Conservation (phyloP, 306 rosid genomes). For the Glycine tomentella region DNA sequence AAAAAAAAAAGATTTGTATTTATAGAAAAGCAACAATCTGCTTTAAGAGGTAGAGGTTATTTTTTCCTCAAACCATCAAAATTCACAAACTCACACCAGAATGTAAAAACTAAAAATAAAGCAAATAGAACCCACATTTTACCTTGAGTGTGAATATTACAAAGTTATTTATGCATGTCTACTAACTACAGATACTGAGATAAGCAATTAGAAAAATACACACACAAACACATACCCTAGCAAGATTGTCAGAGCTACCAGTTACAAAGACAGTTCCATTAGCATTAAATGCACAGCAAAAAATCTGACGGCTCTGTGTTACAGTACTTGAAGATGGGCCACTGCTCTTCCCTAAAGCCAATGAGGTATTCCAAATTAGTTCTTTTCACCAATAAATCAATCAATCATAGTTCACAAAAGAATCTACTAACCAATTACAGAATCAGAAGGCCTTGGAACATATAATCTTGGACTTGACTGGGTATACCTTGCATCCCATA, state of each 20-base stretch:
- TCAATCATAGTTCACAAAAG: conserved; percentile 45
- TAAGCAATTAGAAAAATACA: conserved; percentile 1
- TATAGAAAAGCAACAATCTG: conserved; percentile 30
- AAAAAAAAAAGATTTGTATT: neutral
- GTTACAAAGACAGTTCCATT: conserved; percentile 99
- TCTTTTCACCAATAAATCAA: conserved; percentile 45
- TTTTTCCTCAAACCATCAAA: no score
- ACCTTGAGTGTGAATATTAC: conserved; percentile 17
- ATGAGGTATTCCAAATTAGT: conserved; percentile 50
- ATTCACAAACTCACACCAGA: no score
- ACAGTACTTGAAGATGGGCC: conserved; percentile 75
- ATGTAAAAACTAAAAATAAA: conserved; percentile 8
- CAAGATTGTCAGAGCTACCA: conserved; percentile 98
- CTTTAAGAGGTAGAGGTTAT: conserved; percentile 13
- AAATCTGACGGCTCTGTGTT: conserved; percentile 85
- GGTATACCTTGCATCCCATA: conserved; percentile 98
- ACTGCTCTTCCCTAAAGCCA: conserved; percentile 74
- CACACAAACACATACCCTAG: conserved; percentile 73
- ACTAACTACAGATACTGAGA: neutral
- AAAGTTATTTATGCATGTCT: conserved; percentile 32
- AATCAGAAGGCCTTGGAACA: conserved; percentile 83
- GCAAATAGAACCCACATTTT: conserved; percentile 25
- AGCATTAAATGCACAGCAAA: conserved; percentile 97
- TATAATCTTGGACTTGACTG: conserved; percentile 83
- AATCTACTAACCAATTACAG: conserved; percentile 74